Percentiles rank a stretch among this genome's conserved stretches.
Conservation (phyloP, 495 filamentous ascomycete species). For the Lasiosphaeria miniovina region DNA sequence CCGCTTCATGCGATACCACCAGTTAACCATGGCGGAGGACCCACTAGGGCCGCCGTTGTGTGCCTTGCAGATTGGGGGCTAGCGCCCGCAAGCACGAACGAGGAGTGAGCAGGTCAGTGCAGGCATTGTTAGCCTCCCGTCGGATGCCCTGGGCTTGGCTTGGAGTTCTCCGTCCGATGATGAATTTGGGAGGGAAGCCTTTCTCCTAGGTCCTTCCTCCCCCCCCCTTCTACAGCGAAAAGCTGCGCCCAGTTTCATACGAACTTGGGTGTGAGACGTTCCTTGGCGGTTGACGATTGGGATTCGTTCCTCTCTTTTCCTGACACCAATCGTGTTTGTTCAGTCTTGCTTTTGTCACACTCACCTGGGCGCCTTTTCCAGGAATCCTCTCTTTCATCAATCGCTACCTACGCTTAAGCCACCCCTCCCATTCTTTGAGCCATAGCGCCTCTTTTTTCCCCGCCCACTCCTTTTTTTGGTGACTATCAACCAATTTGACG, state of each 20-base stretch:
- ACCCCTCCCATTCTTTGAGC: no score
- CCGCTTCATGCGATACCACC: no score
- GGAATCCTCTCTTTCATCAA: no score
- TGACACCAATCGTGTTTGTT: neutral
- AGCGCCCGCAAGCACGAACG: neutral
- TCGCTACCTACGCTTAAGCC: no score
- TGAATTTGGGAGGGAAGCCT: neutral
- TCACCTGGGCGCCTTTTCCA: no score
- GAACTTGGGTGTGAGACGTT: conserved; percentile 1
- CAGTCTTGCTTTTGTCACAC: neutral
- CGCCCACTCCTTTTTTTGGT: no score
- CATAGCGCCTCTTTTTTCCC: no score
- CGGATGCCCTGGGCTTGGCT: no score
- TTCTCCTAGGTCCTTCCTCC: neutral
- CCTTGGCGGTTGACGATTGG: neutral
- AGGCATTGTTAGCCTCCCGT: neutral
- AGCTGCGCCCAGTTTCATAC: conserved; percentile 1
- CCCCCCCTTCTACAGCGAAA: neutral
- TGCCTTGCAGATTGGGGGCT: neutral
- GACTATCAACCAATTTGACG: no score
- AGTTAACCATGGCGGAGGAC: no score
- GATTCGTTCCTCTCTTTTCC: neutral
- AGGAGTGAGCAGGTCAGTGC: neutral
- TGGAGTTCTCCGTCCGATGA: neutral
- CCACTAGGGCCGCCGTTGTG: neutral